Base-by-base conservation (phyloP, 2,329 filamentous ascomycete genomes). In the Hymenotorrendiella dingleyae region DNA sequence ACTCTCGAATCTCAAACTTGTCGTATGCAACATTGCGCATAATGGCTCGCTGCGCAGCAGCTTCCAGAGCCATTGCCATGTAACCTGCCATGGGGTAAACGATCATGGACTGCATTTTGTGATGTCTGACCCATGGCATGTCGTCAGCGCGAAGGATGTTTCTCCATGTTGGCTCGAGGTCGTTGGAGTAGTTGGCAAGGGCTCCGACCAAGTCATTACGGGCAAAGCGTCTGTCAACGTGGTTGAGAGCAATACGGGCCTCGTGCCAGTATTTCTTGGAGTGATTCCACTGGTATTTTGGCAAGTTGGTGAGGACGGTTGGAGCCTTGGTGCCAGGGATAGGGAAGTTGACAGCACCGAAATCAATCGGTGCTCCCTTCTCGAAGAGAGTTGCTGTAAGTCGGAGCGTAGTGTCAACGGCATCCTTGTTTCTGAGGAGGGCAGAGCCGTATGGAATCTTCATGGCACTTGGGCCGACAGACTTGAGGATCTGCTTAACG, bases 371-470 rank as follows among this genome's bases (percentile, higher is more conserved):
- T 4, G 62, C 58, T 1, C 72, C 73, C 41, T 67, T 69, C n/a
- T 60, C 59, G 48, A 72, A 72, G 4, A 77, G 56, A 0, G 56
- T 62, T 1, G 62, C 67, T 1, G 70, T 70, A 2, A 70, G 56
- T 20, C 72, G 67, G 24, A 71, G 55, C 1, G 67, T 64, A 0
- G 65, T 64, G 11, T 68, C 64, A 1, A 71, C 69, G 1, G 70
- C 69, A 36, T 73, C 64, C 40, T 73, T 69, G 17, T 73, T 71
- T 23, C 76, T 70, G 3, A 73, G 54, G 2, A 85, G 69, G 0
- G 64, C 64, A 62, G 21, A 47, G 3, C 36, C 24, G 26, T 59
- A 60, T 11, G 46, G 42, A 11, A 70, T 59, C 46, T 68, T 68
- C 32, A 63, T 61, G 0, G 65, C 65, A 26, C 65, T 62, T 3